A percentile compares a stretch with the other conserved stretches of the same genome.
Evolutionary conservation across 2,329 filamentous ascomycete genomes (phyloP).

Genomic region (Aphanocladium album): DNA sequence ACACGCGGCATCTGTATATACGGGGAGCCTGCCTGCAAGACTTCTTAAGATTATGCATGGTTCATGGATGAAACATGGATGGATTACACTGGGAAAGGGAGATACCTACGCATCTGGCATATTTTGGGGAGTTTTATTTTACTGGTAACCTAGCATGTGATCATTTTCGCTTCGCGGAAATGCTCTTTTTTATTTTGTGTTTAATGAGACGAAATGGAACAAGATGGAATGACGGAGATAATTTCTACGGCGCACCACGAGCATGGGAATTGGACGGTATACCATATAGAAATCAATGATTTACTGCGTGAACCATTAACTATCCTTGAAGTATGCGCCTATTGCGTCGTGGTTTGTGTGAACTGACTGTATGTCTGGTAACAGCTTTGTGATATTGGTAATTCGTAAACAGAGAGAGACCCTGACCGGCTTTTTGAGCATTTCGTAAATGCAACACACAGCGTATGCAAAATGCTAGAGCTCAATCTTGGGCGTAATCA

Average conservation of each 20-base stretch:
- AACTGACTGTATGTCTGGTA: too few relatives aligned
- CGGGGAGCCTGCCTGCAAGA: not conserved
- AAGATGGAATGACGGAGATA: not conserved
- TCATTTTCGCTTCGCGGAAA: not conserved
- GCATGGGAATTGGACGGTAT: not conserved
- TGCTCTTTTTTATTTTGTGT: not conserved
- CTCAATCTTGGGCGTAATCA: not conserved
- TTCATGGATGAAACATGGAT: not conserved
- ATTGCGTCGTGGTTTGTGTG: too few relatives aligned
- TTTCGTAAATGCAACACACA: too few relatives aligned
- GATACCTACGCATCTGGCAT: conserved; percentile 12
- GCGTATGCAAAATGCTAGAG: not conserved
- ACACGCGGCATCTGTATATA: conserved; percentile 2
- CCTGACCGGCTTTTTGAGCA: too few relatives aligned
- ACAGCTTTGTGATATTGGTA: too few relatives aligned
- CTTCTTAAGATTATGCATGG: not conserved
- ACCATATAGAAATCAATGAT: conserved; percentile 7
- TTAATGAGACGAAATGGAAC: not conserved
- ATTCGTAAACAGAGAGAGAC: not conserved
- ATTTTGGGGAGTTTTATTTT: conserved; percentile 10
- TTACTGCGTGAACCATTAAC: not conserved
- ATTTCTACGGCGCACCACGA: conserved; percentile 5
- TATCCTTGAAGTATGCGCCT: too few relatives aligned
- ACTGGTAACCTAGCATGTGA: not conserved
- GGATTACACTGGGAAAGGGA: conserved; percentile 1